phyloP scores from a whole-genome alignment of 805 yeast species.

The Starmerella roubikii region DNA sequence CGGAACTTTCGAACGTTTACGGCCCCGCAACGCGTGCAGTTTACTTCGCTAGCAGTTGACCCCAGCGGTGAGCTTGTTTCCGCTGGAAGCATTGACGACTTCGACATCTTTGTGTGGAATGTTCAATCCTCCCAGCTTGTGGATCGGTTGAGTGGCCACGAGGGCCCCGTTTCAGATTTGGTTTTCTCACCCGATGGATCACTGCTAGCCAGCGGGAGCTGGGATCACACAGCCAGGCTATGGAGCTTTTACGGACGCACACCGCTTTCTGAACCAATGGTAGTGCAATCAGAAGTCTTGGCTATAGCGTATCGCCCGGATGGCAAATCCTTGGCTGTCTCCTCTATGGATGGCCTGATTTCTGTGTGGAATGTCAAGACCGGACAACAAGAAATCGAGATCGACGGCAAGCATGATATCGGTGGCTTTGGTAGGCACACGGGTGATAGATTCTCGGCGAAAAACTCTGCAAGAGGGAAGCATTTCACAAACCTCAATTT shows the following conservation, averaged over 20 bases:
- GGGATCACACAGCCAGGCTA: constrained; percentile 89
- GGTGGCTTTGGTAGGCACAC: constrained; percentile 60
- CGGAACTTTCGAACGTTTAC: constrained; percentile 92
- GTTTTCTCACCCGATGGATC: constrained; percentile 74
- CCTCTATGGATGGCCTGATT: constrained; percentile 79
- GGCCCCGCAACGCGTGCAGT: constrained; percentile 77
- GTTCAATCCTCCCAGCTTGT: constrained; percentile 89
- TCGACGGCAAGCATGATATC: constrained; percentile 82
- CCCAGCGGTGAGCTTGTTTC: constrained; percentile 95
- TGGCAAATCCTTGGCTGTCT: constrained; percentile 77
- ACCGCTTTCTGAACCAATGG: constrained; percentile 81
- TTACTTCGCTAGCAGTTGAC: constrained; percentile 81
- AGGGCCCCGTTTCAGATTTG: constrained; percentile 82
- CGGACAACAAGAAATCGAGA: constrained; percentile 65
- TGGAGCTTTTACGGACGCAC: constrained; percentile 88
- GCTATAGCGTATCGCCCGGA: constrained; percentile 80
- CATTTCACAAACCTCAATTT: constrained; percentile 68
- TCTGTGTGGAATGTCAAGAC: constrained; percentile 69
- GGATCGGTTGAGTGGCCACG: constrained; percentile 83
- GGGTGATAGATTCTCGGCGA: constrained; percentile 69
- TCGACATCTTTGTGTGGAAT: constrained; percentile 90
- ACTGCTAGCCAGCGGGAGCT: constrained; percentile 75
- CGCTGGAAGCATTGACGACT: constrained; percentile 84
- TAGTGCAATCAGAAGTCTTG: constrained; percentile 70
- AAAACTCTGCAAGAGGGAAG: constrained; percentile 72